phyloP scores from a whole-genome alignment of 2,329 filamentous ascomycete species.

The Bipolaris sorokiniana region DNA sequence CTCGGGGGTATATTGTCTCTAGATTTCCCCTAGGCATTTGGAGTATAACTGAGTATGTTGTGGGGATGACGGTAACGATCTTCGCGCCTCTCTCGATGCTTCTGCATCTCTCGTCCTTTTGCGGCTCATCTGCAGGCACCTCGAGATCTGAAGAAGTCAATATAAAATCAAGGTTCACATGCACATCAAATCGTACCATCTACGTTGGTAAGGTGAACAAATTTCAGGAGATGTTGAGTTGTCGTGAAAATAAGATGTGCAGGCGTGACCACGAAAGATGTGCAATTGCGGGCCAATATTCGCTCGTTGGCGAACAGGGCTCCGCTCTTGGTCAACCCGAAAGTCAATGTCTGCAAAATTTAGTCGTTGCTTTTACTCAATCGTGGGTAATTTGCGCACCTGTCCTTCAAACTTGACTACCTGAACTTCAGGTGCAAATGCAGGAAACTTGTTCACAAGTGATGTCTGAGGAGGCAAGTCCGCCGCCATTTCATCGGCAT shows the following conservation, averaged over 20 bases:
- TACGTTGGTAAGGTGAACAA: conserved; percentile 75
- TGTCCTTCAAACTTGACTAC: conserved; percentile 30
- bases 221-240: conserved; percentile 89
- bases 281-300: conserved; percentile 82
- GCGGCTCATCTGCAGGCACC: conserved; percentile 84
- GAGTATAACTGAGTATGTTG: conserved; percentile 81
- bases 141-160: conserved; percentile 68
- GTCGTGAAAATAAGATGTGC: conserved; percentile 92
- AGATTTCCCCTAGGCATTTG: conserved; percentile 97
- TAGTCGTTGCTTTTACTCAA: conserved; percentile 10
- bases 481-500: conserved; percentile 10
- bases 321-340: conserved; percentile 77
- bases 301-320: conserved; percentile 78
- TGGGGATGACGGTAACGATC: conserved; percentile 87
- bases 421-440: conserved; percentile 35
- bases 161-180: background rate
- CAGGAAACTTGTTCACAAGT: conserved; percentile 33
- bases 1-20: conserved; percentile 91
- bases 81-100: conserved; percentile 88
- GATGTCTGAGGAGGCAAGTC: conserved; percentile 27
- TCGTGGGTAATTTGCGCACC: conserved; percentile 21
- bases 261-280: conserved; percentile 82
- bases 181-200: conserved; percentile 60
- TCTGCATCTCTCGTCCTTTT: conserved; percentile 88
- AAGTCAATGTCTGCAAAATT: conserved; percentile 52